Base-by-base conservation (phyloP, 345 rosid species). In the Eutrema japonicum region DNA sequence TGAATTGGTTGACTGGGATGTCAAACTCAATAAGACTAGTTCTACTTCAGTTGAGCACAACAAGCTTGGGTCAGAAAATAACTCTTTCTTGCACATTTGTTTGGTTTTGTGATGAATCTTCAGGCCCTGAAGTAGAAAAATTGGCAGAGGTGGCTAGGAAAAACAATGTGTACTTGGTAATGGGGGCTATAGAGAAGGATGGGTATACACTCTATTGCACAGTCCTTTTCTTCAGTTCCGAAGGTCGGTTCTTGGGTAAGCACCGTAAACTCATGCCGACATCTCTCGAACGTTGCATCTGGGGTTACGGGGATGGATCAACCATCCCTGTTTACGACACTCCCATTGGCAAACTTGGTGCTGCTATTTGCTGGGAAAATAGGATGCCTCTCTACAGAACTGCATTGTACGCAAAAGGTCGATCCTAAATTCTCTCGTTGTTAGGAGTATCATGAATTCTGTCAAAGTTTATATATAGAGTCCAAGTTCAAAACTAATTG, bases 271-370 rank as follows among this genome's bases (percentile, higher is more conserved):
- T 91, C 79, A 87, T 91, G 96, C 98, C 97, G 7, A 93, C 96
- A 8, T 81, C 85, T 42, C 22, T 88, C 56, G 98, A 93, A 83
- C 96, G 94, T 42, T 80, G 89, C 40, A 83, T 93, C 14, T 93
- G 97, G 98, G 98, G 98, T 56, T 87, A 81, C 14, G 96, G 97
- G 16, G 98, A 93, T 74, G 94, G 97, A 43, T 93, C 94, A 2
- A 93, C 93, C 49, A 86, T 93, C 68, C 91, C 94, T 0, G 91
- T 93, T 70, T 84, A 88, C 37, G 85, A 89, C n/a, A 89, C 96
- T n/a, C 85, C 90, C 1, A 43, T 88, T 47, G 96, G 97, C 7
- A 93, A 93, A 78, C 79, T 93, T 0, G 97, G 97, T 65, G 96
- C 94, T 35, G 97, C 92, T 43, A 85, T 93, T 78, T 93, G 96